Base-by-base conservation (phyloP, 2,329 filamentous ascomycete species). In the Colletotrichum liaoningense region DNA sequence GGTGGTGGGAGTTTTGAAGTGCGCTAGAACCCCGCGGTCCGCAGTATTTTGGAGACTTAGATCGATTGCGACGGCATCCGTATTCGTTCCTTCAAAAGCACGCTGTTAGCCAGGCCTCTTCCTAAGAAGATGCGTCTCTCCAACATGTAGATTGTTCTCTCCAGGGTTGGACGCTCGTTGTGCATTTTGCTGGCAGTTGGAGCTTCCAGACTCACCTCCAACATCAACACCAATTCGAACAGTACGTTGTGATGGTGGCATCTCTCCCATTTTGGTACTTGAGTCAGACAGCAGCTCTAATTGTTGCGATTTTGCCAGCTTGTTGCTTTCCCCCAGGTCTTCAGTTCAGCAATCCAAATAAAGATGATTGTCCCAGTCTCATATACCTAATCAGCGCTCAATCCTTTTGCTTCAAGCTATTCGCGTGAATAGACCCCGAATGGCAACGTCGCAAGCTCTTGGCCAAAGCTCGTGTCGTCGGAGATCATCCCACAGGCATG, bases 1-100 rank as follows among this genome's bases (percentile, higher is more conserved):
- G 1, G 87, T 88, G 0, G 87, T 89, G 9, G 83, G 81, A 1
- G 86, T 79, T 76, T 89, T 89, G 78, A 88, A 80, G 82, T 84
- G 87, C 9, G 87, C 86, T 1, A 88, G 65, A 63, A 88, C 86
- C 35, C 86, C 86, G 74, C 81, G 84, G 67, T 80, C 78, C 1
- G 79, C 62, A 1, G 38, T 63, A 6, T 81, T 80, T 5, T 79
- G 79, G 0, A 80, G 77, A 33, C 80, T 78, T 11, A 80, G 74
- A 72, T 89, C 85, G 24, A 89, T 80, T 28, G 88, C 79, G 16
- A 88, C 87, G 22, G 86, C 86, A 60, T 89, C 88, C 4, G 87
- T 89, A 75, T 89, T 89, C 57, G 87, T 89, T 33, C 86, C 70
- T 73, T 42, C 8, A 5, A 4, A 35, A n/a, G 4, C 22, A 9